phyloP scores from a whole-genome alignment of 129 eudicot genomes.

The Flaveria robusta region DNA sequence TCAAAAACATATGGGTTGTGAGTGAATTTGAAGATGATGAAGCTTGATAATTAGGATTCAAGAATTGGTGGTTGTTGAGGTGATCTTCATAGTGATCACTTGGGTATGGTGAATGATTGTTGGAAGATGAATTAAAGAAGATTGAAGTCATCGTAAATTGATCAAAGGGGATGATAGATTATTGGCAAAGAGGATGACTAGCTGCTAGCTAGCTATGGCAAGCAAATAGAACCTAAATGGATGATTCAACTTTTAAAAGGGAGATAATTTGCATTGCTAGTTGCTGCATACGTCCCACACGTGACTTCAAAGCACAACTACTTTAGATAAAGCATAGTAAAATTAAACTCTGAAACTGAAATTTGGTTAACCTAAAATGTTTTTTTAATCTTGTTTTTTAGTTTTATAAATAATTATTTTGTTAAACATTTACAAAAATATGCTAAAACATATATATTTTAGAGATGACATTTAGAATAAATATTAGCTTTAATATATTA shows the following conservation, averaged over 20 bases:
- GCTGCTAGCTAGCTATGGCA: constrained; percentile 22
- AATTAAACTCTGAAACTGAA: neutral
- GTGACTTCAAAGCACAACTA: constrained; percentile 31
- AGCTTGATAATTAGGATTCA: constrained; percentile 40
- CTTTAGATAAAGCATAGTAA: neutral
- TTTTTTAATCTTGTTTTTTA: too few relatives aligned
- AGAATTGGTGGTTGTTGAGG: constrained; percentile 35
- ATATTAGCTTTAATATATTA: too few relatives aligned
- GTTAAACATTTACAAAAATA: too few relatives aligned
- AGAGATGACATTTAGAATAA: too few relatives aligned
- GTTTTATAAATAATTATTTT: too few relatives aligned
- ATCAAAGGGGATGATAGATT: neutral
- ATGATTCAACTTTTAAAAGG: constrained; percentile 23
- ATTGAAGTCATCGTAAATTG: constrained; percentile 43
- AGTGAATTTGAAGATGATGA: constrained; percentile 49
- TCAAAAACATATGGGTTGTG: constrained; percentile 46
- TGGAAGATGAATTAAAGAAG: constrained; percentile 42
- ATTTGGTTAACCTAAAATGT: too few relatives aligned
- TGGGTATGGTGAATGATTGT: constrained; percentile 43
- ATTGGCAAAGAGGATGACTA: constrained; percentile 10
- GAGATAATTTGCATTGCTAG: constrained; percentile 25
- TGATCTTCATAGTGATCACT: constrained; percentile 38
- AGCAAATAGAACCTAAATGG: constrained; percentile 39
- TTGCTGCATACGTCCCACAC: constrained; percentile 35
- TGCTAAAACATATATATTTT: too few relatives aligned